phyloP scores from a whole-genome alignment of 2,329 filamentous ascomycete genomes.

The Aspergillus costaricaensis region DNA sequence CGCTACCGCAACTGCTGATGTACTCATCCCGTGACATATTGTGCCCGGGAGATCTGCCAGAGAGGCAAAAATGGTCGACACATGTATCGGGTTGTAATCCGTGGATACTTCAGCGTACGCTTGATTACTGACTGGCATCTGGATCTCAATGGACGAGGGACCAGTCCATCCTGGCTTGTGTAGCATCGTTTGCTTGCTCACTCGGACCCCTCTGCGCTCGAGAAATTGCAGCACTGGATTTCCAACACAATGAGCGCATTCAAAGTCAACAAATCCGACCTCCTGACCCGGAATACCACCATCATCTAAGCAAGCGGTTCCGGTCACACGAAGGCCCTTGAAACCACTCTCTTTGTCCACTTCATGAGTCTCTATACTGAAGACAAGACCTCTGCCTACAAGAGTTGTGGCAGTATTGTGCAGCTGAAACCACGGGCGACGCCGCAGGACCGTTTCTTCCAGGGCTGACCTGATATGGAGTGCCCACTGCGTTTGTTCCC shows the following conservation, averaged over 20 bases:
- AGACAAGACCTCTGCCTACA: slow-evolving; percentile 14
- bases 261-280: slow-evolving; percentile 14
- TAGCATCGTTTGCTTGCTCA: slow-evolving; percentile 4
- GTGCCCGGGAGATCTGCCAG: slow-evolving; percentile 92
- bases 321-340: slow-evolving; percentile 12
- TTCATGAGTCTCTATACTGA: slow-evolving; percentile 14
- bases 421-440: slow-evolving; percentile 17
- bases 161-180: slow-evolving; percentile 13
- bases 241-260: slow-evolving; percentile 10
- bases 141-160: slow-evolving; percentile 62
- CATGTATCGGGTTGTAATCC: slow-evolving; percentile 97
- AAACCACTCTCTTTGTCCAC: not conserved
- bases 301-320: slow-evolving; percentile 5
- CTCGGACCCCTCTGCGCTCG: slow-evolving; percentile 13
- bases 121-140: slow-evolving; percentile 89
- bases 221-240: slow-evolving; percentile 23
- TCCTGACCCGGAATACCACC: not conserved
- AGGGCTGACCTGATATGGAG: slow-evolving; percentile 8
- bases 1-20: slow-evolving; percentile 87
- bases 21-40: slow-evolving; percentile 98
- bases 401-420: slow-evolving; percentile 4
- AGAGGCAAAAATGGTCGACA: slow-evolving; percentile 90
- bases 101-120: slow-evolving; percentile 93
- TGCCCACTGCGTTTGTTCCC: not conserved
- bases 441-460: slow-evolving; percentile 16